Conservation (phyloP, 768 basidiomycete species). For the Naganishia vishniacii region DNA sequence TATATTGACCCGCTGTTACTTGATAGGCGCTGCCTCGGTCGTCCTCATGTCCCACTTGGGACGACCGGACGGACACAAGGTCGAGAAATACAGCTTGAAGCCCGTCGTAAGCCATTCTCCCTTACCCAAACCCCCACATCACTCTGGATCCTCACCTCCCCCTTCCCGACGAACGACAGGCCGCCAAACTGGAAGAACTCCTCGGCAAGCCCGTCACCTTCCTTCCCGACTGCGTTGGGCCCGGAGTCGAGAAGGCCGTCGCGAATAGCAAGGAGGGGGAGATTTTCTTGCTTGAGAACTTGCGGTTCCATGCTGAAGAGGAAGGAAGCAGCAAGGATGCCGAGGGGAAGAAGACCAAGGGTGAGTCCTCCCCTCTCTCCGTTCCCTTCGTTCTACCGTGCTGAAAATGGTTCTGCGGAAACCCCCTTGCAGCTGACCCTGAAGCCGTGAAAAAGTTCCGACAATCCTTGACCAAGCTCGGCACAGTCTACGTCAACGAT, state of each 20-base stretch:
- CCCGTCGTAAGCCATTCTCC: slow-evolving; percentile 55
- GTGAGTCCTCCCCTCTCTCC: slow-evolving; percentile 30
- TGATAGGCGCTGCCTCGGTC: slow-evolving; percentile 61
- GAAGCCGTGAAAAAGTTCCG: slow-evolving; percentile 75
- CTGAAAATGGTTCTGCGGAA: neutral
- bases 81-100: slow-evolving; percentile 81
- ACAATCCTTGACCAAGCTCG: slow-evolving; percentile 78
- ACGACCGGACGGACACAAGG: slow-evolving; percentile 86
- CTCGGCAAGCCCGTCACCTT: slow-evolving; percentile 72
- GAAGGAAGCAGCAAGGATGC: slow-evolving; percentile 91
- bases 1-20: neutral
- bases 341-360: slow-evolving; percentile 91
- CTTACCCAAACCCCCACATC: neutral
- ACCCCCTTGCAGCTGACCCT: slow-evolving; percentile 56
- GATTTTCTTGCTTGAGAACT: slow-evolving; percentile 90
- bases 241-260: slow-evolving; percentile 74
- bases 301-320: slow-evolving; percentile 97
- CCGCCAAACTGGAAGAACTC: slow-evolving; percentile 68
- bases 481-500: slow-evolving; percentile 96
- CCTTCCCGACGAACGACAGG: slow-evolving; percentile 40
- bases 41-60: slow-evolving; percentile 97
- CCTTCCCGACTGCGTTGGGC: slow-evolving; percentile 75
- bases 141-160: neutral
- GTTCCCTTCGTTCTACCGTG: neutral
- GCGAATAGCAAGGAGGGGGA: slow-evolving; percentile 56